Evolutionary conservation across 208 protist species (phyloP).

Genomic region (Leishmania amazonensis): DNA sequence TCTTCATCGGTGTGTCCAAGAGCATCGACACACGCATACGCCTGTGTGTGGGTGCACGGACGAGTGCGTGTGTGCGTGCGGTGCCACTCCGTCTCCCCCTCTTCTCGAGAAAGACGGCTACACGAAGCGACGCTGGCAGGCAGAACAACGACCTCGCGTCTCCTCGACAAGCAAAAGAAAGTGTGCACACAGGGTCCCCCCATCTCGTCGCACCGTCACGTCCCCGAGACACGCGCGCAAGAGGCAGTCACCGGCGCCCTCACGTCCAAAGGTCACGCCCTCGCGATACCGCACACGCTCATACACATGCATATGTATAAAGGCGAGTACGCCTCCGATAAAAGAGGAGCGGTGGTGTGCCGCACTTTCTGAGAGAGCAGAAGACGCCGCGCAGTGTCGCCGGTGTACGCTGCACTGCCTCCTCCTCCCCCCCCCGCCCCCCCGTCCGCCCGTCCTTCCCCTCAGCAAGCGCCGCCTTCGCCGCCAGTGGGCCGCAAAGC

Average conservation of each 20-base stretch:
- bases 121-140: background rate
- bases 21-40: background rate
- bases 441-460: background rate
- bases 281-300: too few species aligned
- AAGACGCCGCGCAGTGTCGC: too few species aligned
- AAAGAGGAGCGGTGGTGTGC: too few species aligned
- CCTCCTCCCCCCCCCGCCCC: too few species aligned
- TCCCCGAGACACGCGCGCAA: too few species aligned
- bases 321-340: too few species aligned
- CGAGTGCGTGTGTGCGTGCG: background rate
- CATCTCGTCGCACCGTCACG: background rate
- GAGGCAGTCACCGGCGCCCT: background rate
- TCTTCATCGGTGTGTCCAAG: too few species aligned
- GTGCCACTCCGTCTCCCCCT: background rate
- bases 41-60: background rate
- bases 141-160: background rate
- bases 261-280: background rate
- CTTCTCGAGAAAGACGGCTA: background rate
- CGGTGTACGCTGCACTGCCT: too few species aligned
- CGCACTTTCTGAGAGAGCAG: too few species aligned
- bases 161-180: background rate
- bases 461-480: background rate
- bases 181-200: background rate
- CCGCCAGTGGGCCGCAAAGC: conserved; percentile 10
- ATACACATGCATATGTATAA: too few species aligned